A percentile compares a stretch with the other conserved stretches of the same genome.
These are phyloP conservation scores for Dichotomocladium elegans DNA, from an alignment of 371 early-diverging fungal genomes.

Conservation along the genomic window DNA sequence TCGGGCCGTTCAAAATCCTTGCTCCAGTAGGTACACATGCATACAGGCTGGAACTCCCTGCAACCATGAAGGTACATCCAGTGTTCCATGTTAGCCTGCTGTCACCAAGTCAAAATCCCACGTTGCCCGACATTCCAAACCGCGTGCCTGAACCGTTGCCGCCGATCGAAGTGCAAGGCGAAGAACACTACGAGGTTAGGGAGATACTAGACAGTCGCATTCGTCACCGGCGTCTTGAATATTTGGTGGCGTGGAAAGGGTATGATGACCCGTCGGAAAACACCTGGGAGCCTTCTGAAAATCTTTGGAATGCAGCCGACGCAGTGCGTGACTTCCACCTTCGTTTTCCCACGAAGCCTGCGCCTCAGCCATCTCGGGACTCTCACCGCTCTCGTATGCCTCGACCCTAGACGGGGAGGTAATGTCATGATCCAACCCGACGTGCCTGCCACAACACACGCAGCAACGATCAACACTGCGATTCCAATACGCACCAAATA, in stretches of 20 bases:
- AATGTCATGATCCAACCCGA: no score
- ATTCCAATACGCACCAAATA: no score
- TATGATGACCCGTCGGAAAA: constrained; percentile 4
- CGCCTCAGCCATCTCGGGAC: neutral
- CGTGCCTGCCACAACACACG: no score
- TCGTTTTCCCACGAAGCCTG: neutral
- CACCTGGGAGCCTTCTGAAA: constrained; percentile 9
- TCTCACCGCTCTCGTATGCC: constrained; percentile 1
- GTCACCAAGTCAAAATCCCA: neutral
- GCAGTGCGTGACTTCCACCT: constrained; percentile 3
- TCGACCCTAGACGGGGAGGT: constrained; percentile 9
- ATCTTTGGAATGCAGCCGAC: neutral
- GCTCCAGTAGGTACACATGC: neutral
- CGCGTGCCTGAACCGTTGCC: constrained; percentile 13
- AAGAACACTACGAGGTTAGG: constrained; percentile 33
- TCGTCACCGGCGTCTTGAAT: constrained; percentile 9
- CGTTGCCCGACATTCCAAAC: constrained; percentile 13
- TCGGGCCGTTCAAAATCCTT: neutral
- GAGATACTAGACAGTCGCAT: constrained; percentile 18
- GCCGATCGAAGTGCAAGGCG: constrained; percentile 23
- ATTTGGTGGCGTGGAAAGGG: constrained; percentile 23
- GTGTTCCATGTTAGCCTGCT: neutral
- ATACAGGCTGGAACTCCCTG: neutral
- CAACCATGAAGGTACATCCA: neutral
- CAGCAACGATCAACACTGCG: no score